Percentiles rank a stretch among this genome's conserved stretches.
phyloP scores from a whole-genome alignment of 192 early-diverging fungal species.

The Rhizoclosmatium globosum region DNA sequence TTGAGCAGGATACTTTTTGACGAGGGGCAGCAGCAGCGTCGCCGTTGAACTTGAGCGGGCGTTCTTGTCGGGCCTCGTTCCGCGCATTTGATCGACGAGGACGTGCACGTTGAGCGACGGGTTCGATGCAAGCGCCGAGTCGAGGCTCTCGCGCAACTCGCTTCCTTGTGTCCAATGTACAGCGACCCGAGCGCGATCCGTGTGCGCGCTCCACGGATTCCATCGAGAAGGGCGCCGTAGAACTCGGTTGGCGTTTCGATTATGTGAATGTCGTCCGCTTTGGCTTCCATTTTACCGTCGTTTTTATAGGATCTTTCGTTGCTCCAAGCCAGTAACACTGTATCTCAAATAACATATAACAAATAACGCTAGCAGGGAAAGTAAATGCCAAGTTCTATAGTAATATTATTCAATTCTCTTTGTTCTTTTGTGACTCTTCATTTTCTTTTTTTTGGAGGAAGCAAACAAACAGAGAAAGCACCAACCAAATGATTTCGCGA shows the following conservation, averaged over 20 bases:
- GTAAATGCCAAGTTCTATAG: background rate
- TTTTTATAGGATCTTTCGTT: background rate
- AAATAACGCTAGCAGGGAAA: too few relatives aligned
- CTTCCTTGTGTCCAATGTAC: slow-evolving; percentile 86
- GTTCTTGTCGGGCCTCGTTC: slow-evolving; percentile 64
- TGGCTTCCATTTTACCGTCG: background rate
- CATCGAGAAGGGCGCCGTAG: slow-evolving; percentile 56
- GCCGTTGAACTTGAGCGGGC: slow-evolving; percentile 65
- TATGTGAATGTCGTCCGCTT: slow-evolving; percentile 44
- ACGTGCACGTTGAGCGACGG: slow-evolving; percentile 70
- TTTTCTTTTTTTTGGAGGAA: background rate
- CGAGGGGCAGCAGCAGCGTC: slow-evolving; percentile 68
- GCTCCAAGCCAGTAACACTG: too few relatives aligned
- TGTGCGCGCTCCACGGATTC: slow-evolving; percentile 73
- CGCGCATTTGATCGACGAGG: slow-evolving; percentile 89
- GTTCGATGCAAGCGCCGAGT: slow-evolving; percentile 61
- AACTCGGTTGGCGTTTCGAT: slow-evolving; percentile 64
- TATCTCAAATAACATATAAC: too few relatives aligned
- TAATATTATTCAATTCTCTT: background rate
- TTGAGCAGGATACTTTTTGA: slow-evolving; percentile 69
- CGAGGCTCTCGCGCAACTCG: slow-evolving; percentile 74
- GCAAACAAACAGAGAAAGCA: background rate
- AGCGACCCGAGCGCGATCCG: slow-evolving; percentile 87
- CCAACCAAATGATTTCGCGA: too few relatives aligned
- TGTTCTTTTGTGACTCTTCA: background rate